Evolutionary conservation across 179 eudicot species (phyloP).

Genomic region (Gypsophila paniculata): DNA sequence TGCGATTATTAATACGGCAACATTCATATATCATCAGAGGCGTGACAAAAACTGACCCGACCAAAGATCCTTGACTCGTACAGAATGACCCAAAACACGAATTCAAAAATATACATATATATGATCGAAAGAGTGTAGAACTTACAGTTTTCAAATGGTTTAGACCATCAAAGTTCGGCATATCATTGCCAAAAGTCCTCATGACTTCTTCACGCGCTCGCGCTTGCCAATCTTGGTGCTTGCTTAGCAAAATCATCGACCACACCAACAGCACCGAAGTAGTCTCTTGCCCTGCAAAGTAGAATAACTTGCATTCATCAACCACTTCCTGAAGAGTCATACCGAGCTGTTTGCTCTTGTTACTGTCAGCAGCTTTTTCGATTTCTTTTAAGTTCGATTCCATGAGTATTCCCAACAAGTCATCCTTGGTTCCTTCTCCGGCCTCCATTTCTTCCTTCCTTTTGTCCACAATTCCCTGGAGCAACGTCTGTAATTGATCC

Average conservation of each 20-base stretch:
- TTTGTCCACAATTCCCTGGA: constrained; percentile 21
- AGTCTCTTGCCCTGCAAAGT: constrained; percentile 33
- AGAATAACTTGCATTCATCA: constrained; percentile 34
- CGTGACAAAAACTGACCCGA: no score
- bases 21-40: neutral
- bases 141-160: constrained; percentile 31
- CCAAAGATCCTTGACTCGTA: neutral
- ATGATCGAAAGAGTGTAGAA: neutral
- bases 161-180: constrained; percentile 28
- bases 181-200: constrained; percentile 18
- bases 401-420: constrained; percentile 33
- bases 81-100: neutral
- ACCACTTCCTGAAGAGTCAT: constrained; percentile 28
- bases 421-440: constrained; percentile 21
- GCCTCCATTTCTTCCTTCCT: constrained; percentile 22
- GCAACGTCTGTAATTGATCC: constrained; percentile 21
- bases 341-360: constrained; percentile 1
- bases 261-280: constrained; percentile 26
- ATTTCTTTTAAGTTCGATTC: constrained; percentile 23
- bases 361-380: constrained; percentile 14
- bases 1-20: neutral
- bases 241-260: constrained; percentile 28
- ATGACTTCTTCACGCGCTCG: constrained; percentile 31
- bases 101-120: no score
- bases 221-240: constrained; percentile 31